Percentiles rank a stretch among this genome's conserved stretches.
phyloP scores from a whole-genome alignment of 331 rosid genomes.

The Cucumis variabilis region DNA sequence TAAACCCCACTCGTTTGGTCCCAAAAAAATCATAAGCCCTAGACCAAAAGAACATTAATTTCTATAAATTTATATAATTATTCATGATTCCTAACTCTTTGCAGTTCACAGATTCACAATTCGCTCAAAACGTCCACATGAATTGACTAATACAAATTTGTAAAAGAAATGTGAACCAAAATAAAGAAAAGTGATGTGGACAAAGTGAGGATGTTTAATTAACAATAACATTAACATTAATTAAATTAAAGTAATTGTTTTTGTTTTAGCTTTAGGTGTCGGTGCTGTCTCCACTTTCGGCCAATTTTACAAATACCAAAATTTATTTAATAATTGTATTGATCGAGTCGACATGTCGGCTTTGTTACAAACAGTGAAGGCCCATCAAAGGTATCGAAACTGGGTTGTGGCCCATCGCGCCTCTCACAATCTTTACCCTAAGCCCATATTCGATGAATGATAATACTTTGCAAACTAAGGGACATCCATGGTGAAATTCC shows the following conservation, averaged over 20 bases:
- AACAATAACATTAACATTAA: neutral
- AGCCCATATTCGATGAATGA: neutral
- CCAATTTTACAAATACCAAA: neutral
- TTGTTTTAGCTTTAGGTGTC: neutral
- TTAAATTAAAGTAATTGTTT: neutral
- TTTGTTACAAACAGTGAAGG: neutral
- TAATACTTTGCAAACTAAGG: neutral
- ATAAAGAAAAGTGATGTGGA: too few relatives aligned
- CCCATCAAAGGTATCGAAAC: neutral
- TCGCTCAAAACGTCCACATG: too few relatives aligned
- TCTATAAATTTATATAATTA: too few relatives aligned
- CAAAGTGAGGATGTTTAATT: neutral
- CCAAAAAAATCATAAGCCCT: too few relatives aligned
- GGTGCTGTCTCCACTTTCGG: neutral
- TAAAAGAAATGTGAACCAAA: too few relatives aligned
- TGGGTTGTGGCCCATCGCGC: neutral
- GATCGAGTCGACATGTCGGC: slow-evolving; percentile 26
- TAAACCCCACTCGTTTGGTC: too few relatives aligned
- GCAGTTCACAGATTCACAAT: too few relatives aligned
- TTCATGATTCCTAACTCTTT: too few relatives aligned
- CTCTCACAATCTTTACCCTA: neutral
- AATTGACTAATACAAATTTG: too few relatives aligned
- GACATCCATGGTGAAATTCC: neutral
- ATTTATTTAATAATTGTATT: neutral
- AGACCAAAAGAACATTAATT: too few relatives aligned